These are phyloP conservation scores for Heliocybe sulcata DNA, from an alignment of 1,284 basidiomycete genomes.

Conservation along the genomic window DNA sequence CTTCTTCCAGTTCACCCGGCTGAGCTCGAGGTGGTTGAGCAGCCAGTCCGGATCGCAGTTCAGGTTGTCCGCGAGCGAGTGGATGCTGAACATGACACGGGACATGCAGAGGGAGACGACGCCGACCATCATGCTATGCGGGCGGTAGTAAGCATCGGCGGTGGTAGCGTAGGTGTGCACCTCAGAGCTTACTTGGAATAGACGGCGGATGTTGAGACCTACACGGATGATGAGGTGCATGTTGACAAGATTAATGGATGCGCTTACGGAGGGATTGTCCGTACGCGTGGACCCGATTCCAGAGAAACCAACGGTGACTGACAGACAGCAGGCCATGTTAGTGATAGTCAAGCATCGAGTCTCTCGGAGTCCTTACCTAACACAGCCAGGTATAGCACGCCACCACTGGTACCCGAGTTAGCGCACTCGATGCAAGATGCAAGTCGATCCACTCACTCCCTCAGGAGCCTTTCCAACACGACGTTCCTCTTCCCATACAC, in stretches of 20 bases:
- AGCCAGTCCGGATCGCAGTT: conserved; percentile 19
- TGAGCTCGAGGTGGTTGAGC: conserved; percentile 23
- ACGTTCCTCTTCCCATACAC: conserved; percentile 9
- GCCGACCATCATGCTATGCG: conserved; percentile 17
- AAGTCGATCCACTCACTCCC: conserved; percentile 15
- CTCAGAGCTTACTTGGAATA: conserved; percentile 15
- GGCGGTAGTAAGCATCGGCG: not conserved
- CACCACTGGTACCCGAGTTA: not conserved
- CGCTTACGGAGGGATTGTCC: conserved; percentile 9
- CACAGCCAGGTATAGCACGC: not conserved
- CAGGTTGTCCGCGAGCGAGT: conserved; percentile 20
- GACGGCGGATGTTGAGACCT: conserved; percentile 17
- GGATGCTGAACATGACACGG: conserved; percentile 22
- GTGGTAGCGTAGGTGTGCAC: not conserved
- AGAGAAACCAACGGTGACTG: conserved; percentile 12
- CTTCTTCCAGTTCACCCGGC: conserved; percentile 18
- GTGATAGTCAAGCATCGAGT: not conserved
- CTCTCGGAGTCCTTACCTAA: not conserved
- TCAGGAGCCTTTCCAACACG: conserved; percentile 14
- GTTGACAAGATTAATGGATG: not conserved
- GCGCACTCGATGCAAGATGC: not conserved
- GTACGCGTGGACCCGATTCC: conserved; percentile 11
- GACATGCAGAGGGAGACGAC: conserved; percentile 20
- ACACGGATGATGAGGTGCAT: not conserved
- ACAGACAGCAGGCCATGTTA: not conserved